A percentile compares a stretch with the other conserved stretches of the same genome.
phyloP scores from a whole-genome alignment of 2,329 filamentous ascomycete species.

The Colletotrichum godetiae region DNA sequence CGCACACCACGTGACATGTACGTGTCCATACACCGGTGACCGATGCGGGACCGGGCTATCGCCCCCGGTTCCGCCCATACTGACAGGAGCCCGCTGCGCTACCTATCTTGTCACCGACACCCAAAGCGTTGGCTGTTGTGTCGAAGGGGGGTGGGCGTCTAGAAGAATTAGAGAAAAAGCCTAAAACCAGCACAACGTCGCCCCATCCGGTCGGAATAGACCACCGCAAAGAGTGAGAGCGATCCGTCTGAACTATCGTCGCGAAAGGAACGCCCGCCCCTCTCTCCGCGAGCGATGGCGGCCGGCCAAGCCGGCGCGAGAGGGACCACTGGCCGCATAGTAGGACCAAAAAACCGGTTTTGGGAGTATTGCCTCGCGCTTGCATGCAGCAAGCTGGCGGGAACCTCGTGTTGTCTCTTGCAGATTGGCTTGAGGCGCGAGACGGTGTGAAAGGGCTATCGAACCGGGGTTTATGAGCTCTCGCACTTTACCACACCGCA shows the following conservation, averaged over 20 bases:
- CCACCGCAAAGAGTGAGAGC: not conserved
- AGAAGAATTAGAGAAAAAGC: slow-evolving; percentile 1
- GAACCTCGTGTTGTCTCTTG: slow-evolving; percentile 28
- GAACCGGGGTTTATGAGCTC: not conserved
- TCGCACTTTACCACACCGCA: not conserved
- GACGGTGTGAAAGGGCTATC: slow-evolving; percentile 27
- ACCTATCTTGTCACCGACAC: not conserved
- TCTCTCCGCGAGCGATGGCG: not conserved
- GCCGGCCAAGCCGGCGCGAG: slow-evolving; percentile 33
- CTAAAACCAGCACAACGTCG: not conserved
- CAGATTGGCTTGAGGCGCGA: slow-evolving; percentile 18
- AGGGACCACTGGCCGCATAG: slow-evolving; percentile 26
- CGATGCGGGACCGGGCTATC: not conserved
- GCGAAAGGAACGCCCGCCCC: not conserved
- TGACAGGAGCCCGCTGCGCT: not conserved
- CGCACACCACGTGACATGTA: slow-evolving; percentile 15
- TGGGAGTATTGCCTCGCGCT: slow-evolving; percentile 33
- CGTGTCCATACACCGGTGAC: not conserved
- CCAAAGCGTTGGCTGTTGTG: not conserved
- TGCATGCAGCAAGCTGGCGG: slow-evolving; percentile 34
- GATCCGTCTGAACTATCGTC: slow-evolving; percentile 27
- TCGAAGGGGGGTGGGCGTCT: not conserved
- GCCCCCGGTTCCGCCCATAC: slow-evolving; percentile 11
- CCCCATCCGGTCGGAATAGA: not conserved
- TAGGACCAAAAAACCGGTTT: slow-evolving; percentile 34